A percentile compares a stretch with the other conserved stretches of the same genome.
These are phyloP conservation scores for Detonula confervacea DNA, from an alignment of 352 stramenopile genomes.

Conservation along the genomic window DNA sequence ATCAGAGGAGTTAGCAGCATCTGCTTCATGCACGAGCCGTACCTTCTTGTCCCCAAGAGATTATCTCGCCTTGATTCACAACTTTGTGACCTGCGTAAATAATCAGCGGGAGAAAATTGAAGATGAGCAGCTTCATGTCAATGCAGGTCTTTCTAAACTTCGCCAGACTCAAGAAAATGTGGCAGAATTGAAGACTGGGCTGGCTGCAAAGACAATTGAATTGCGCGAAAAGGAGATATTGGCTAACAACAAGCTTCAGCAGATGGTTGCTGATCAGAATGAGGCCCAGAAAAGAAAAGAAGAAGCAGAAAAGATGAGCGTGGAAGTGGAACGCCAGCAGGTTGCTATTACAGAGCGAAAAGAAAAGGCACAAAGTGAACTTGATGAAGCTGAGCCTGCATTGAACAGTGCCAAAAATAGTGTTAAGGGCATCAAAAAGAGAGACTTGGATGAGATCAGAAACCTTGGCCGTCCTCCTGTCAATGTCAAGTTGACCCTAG, in stretches of 20 bases:
- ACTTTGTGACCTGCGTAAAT: slow-evolving; percentile 89
- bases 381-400: slow-evolving; percentile 97
- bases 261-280: slow-evolving; percentile 99
- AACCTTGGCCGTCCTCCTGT: slow-evolving; percentile 93
- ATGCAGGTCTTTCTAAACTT: slow-evolving; percentile 98
- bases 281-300: slow-evolving; percentile 96
- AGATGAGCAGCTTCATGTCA: slow-evolving; percentile 95
- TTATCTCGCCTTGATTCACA: slow-evolving; percentile 88
- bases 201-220: slow-evolving; percentile 93
- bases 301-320: slow-evolving; percentile 94
- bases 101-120: slow-evolving; percentile 88
- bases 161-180: slow-evolving; percentile 98
- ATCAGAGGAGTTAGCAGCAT: slow-evolving; percentile 65
- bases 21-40: slow-evolving; percentile 66
- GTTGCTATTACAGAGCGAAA: slow-evolving; percentile 94
- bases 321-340: slow-evolving; percentile 94
- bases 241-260: slow-evolving; percentile 97
- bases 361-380: slow-evolving; percentile 93
- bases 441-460: slow-evolving; percentile 98
- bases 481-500: slow-evolving; percentile 96
- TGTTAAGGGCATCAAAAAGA: slow-evolving; percentile 98
- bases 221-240: slow-evolving; percentile 96
- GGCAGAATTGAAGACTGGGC: slow-evolving; percentile 87
- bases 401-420: slow-evolving; percentile 95
- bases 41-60: slow-evolving; percentile 88